Conservation (phyloP, 495 filamentous ascomycete genomes). For the Penicillium subrubescens region DNA sequence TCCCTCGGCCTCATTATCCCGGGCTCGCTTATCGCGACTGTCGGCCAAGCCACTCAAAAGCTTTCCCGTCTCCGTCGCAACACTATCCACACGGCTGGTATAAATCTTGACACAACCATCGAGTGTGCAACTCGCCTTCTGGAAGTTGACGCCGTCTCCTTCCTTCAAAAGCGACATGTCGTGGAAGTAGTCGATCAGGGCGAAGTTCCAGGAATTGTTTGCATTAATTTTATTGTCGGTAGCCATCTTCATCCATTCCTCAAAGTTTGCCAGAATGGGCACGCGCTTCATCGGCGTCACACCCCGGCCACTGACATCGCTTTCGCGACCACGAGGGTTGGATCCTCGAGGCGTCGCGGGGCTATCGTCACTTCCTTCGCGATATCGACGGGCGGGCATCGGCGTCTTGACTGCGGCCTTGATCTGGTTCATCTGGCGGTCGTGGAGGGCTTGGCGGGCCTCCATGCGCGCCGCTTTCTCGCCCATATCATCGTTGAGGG, state of each 20-base stretch:
- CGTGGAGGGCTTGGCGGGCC: constrained; percentile 83
- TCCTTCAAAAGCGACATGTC: constrained; percentile 98
- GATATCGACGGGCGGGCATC: constrained; percentile 64
- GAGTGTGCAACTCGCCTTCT: constrained; percentile 95
- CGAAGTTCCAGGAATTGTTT: constrained; percentile 98
- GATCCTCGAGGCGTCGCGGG: constrained; percentile 65
- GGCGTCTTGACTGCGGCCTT: constrained; percentile 86
- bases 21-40: constrained; percentile 76
- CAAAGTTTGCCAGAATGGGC: constrained; percentile 94
- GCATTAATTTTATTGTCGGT: constrained; percentile 99
- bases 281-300: constrained; percentile 97
- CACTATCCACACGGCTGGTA: constrained; percentile 96
- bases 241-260: constrained; percentile 99
- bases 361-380: constrained; percentile 64
- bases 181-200: constrained; percentile 98
- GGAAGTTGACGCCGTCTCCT: constrained; percentile 96
- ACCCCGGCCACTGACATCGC: constrained; percentile 64
- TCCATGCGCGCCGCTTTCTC: constrained; percentile 90
- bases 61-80: constrained; percentile 96
- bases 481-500: constrained; percentile 90
- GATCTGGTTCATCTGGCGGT: constrained; percentile 89
- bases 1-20: constrained; percentile 62
- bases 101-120: constrained; percentile 99
- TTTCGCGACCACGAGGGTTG: constrained; percentile 54
- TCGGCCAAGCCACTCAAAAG: constrained; percentile 93